These are phyloP conservation scores for Austroboletus niveus DNA, from an alignment of 1,284 basidiomycete species.

Conservation along the genomic window DNA sequence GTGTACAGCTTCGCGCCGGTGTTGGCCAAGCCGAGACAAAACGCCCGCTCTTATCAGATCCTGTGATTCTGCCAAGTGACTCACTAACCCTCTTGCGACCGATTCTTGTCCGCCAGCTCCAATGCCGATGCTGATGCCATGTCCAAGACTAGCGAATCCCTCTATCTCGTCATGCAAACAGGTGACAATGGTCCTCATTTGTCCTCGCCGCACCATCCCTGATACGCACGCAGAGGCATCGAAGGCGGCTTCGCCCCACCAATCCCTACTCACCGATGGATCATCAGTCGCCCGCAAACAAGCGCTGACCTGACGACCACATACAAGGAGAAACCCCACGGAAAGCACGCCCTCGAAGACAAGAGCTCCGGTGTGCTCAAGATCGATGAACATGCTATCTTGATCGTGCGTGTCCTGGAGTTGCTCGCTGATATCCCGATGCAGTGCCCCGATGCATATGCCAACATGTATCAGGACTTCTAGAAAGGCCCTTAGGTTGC, in stretches of 20 bases:
- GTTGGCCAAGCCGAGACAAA: too few relatives aligned
- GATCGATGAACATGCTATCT: conserved; percentile 35
- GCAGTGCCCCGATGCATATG: conserved; percentile 58
- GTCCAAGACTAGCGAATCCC: neutral
- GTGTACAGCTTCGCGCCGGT: too few relatives aligned
- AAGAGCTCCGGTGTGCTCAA: conserved; percentile 24
- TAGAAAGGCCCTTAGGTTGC: too few relatives aligned
- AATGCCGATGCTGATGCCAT: neutral
- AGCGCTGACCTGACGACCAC: conserved; percentile 44
- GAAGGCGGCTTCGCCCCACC: conserved; percentile 72
- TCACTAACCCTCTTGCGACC: too few relatives aligned
- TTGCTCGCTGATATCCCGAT: conserved; percentile 54
- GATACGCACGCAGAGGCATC: conserved; percentile 45
- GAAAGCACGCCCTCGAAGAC: conserved; percentile 43
- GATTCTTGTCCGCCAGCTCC: neutral
- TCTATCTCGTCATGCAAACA: neutral
- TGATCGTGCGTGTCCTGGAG: conserved; percentile 53
- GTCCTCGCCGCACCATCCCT: neutral
- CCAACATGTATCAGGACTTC: too few relatives aligned
- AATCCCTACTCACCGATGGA: conserved; percentile 53
- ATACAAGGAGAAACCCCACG: conserved; percentile 46
- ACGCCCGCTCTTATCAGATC: too few relatives aligned
- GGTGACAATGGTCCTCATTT: neutral
- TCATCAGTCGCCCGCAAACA: conserved; percentile 42
- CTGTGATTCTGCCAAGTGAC: too few relatives aligned